Conservation (phyloP, 345 rosid genomes). For the Dipteronia sinensis region DNA sequence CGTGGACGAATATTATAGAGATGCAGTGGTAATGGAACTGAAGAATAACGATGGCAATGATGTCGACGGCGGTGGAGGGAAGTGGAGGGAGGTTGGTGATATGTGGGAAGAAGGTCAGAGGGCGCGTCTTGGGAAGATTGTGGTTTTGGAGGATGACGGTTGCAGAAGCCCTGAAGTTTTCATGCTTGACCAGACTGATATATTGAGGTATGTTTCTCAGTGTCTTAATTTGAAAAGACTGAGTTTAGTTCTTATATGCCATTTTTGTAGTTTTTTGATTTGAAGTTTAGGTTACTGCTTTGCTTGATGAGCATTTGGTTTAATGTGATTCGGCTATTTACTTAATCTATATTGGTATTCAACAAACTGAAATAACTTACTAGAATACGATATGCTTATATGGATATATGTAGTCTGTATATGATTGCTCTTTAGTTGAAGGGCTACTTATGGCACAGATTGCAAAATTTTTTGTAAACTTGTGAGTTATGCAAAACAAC, state of each 20-base stretch:
- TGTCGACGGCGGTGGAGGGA: conserved; percentile 32
- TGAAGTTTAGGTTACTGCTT: not conserved
- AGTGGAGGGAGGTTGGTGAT: conserved; percentile 78
- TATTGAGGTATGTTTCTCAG: conserved; percentile 55
- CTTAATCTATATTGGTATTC: not conserved
- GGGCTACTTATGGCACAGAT: not conserved
- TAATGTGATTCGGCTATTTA: conserved; percentile 10
- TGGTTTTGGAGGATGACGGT: conserved; percentile 54
- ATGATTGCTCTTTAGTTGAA: not conserved
- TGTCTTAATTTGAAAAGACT: not conserved
- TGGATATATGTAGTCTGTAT: not conserved
- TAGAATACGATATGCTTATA: not conserved
- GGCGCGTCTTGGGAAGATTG: conserved; percentile 74
- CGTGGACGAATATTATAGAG: conserved; percentile 77
- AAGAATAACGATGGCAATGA: conserved; percentile 16
- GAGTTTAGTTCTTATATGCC: not conserved
- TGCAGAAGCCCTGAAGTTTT: conserved; percentile 49
- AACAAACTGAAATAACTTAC: not conserved
- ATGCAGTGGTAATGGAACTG: conserved; percentile 77
- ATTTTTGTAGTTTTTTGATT: not conserved
- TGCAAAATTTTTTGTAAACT: not conserved
- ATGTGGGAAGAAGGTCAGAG: conserved; percentile 78
- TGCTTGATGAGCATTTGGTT: not conserved
- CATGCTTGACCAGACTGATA: conserved; percentile 69
- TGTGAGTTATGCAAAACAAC: not conserved